phyloP scores from a whole-genome alignment of 345 rosid species.

The Balakata baccata region DNA sequence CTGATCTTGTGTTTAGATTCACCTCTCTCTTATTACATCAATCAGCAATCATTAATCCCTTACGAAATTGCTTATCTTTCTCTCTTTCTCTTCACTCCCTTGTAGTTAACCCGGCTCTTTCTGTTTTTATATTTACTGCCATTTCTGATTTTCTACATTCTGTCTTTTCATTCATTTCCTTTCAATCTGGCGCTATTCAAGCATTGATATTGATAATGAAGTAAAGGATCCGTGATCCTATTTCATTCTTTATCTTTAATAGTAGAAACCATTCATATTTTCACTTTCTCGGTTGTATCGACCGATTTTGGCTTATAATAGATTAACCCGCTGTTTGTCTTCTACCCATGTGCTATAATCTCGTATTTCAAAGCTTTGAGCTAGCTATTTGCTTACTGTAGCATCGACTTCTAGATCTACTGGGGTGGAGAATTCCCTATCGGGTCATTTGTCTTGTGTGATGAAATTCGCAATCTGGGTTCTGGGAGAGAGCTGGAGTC shows the following conservation, averaged over 20 bases:
- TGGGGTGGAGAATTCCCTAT: no score
- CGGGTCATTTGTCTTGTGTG: background rate
- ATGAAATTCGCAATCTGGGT: conserved; percentile 11
- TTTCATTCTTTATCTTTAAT: background rate
- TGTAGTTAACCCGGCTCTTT: background rate
- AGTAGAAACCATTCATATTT: background rate
- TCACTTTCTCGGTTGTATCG: background rate
- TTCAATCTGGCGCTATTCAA: background rate
- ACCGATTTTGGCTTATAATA: background rate
- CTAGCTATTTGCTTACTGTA: background rate
- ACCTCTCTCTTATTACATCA: background rate
- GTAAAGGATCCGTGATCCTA: conserved; percentile 5
- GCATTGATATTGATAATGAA: background rate
- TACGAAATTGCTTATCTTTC: background rate
- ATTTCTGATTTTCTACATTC: background rate
- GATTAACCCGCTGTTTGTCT: background rate
- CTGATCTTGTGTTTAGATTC: no score
- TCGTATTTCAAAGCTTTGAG: conserved; percentile 2
- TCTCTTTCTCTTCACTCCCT: background rate
- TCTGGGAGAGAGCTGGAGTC: background rate
- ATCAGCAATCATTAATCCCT: background rate
- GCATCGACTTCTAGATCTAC: conserved; percentile 27
- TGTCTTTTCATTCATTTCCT: background rate
- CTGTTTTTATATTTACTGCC: background rate
- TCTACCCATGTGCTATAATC: conserved; percentile 11